Evolutionary conservation across 169 alveolate genomes (phyloP), one percentile per base, ranked within the genome.

Genomic region (Eimeria acervulina): DNA sequence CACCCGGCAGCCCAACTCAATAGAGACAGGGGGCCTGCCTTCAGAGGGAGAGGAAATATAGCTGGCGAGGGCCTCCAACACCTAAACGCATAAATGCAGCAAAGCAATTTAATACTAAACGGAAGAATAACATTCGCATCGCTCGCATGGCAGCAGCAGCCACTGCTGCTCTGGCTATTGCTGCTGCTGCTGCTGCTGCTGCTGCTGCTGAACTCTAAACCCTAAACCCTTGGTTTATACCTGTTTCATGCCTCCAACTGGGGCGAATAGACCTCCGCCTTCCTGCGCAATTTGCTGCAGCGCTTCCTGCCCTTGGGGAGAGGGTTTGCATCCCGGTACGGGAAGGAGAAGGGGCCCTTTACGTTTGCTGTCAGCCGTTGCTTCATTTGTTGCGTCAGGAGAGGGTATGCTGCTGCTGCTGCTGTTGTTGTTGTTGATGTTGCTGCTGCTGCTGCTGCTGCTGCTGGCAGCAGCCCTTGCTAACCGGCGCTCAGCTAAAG

Each of bases 221-320:
- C 87, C 87, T 38, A 38, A 63, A 6, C 33, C 87, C 87, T 26
- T 4, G 19, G 5, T 13, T 40, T 21, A 1, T 2, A 84, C 92
- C 92, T 84, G 92, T 31, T 44, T 47, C 92, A 84, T 84, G 92
- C 92, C 92, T 52, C 92, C 92, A 44, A 84, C 92, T 17, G 92
- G 92, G 1, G 92, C 5, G 52, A 84, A 84, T 0, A 84, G 44
- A 3, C 92, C 92, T 6, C 78, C 92, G 52, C 92, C 92, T 84
- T 84, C 92, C 2, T 55, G n/a, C 1, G 55, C 78, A 4, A 84
- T n/a, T 12, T 61, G 92, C 17, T 51, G 92, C 47, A 55, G 26
- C 31, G 78, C 92, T 59, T 84, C 78, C 17, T 55, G 78, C 1
- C 78, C 92, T 23, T 33, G 44, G 1, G 76, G 92, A 28, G 55